Conservation (phyloP, 352 stramenopile genomes). For the Globisporangium radiosum region DNA sequence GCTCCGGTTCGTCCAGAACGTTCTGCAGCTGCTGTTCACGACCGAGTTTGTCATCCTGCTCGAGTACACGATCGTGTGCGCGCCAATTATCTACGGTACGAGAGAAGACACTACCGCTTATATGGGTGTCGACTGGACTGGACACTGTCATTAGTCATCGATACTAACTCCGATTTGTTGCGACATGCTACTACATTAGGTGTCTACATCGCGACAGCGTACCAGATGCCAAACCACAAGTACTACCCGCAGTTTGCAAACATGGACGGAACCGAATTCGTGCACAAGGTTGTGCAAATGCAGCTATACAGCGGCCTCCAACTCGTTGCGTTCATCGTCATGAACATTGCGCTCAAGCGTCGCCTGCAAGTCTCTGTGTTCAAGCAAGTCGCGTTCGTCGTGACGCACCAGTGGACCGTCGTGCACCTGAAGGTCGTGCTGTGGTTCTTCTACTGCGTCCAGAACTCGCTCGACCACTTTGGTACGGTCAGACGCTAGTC, state of each 20-base stretch:
- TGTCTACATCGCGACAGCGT: constrained; percentile 1
- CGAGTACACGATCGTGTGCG: constrained; percentile 13
- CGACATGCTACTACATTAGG: constrained; percentile 1
- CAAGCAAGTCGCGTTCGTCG: constrained; percentile 16
- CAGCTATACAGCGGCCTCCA: constrained; percentile 18
- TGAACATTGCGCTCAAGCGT: constrained; percentile 12
- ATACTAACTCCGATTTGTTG: too few relatives aligned
- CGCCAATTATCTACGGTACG: constrained; percentile 12
- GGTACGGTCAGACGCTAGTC: constrained; percentile 7
- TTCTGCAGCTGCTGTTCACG: constrained; percentile 4
- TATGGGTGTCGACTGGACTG: too few relatives aligned
- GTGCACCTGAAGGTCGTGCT: constrained; percentile 19
- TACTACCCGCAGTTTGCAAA: constrained; percentile 7
- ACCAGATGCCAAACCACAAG: constrained; percentile 1
- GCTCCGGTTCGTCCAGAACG: constrained; percentile 1
- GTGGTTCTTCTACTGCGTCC: constrained; percentile 13
- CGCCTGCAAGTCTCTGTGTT: constrained; percentile 16
- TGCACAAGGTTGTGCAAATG: constrained; percentile 10
- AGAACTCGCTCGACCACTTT: constrained; percentile 10
- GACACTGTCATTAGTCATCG: too few relatives aligned
- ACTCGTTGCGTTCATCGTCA: constrained; percentile 9
- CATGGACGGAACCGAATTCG: background rate
- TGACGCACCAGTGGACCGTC: constrained; percentile 18
- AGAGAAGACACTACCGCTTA: too few relatives aligned
- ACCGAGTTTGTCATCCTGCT: constrained; percentile 15